phyloP scores from a whole-genome alignment of 129 eudicot species.

The Erigeron canadensis region DNA sequence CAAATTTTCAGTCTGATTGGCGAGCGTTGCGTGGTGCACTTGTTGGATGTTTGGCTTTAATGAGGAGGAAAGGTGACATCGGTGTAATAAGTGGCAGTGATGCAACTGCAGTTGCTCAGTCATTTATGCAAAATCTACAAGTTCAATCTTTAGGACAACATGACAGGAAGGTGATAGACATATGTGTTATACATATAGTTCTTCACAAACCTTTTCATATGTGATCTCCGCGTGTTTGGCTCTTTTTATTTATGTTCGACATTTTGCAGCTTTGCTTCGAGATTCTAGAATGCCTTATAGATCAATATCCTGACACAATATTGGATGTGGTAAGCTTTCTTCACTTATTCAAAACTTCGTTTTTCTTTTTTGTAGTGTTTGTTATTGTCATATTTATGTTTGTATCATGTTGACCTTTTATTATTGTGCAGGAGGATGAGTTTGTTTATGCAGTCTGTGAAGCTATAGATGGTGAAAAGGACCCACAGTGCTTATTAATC shows the following conservation, averaged over 20 bases:
- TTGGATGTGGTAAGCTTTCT: slow-evolving; percentile 44
- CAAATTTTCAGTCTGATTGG: slow-evolving; percentile 85
- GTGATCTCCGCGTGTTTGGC: background rate
- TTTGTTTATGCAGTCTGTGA: slow-evolving; percentile 72
- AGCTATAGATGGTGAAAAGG: slow-evolving; percentile 91
- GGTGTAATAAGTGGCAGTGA: slow-evolving; percentile 54
- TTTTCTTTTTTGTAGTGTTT: background rate
- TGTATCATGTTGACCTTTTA: slow-evolving; percentile 1
- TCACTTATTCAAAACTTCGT: background rate
- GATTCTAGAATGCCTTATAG: slow-evolving; percentile 76
- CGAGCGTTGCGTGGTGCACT: slow-evolving; percentile 90
- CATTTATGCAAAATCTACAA: slow-evolving; percentile 65
- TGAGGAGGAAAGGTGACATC: slow-evolving; percentile 68
- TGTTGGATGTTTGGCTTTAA: slow-evolving; percentile 84
- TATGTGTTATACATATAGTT: background rate
- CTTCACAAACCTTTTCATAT: background rate
- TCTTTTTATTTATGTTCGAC: slow-evolving; percentile 11
- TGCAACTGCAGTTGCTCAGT: slow-evolving; percentile 60
- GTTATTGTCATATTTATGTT: background rate
- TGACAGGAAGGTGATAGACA: slow-evolving; percentile 75
- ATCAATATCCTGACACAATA: slow-evolving; percentile 49
- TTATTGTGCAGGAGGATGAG: slow-evolving; percentile 59
- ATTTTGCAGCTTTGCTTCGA: slow-evolving; percentile 81
- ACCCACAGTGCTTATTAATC: slow-evolving; percentile 78
- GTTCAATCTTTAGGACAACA: slow-evolving; percentile 91